Evolutionary conservation across 495 filamentous ascomycete genomes (phyloP).

Genomic region (Chaetomium cochliodes): DNA sequence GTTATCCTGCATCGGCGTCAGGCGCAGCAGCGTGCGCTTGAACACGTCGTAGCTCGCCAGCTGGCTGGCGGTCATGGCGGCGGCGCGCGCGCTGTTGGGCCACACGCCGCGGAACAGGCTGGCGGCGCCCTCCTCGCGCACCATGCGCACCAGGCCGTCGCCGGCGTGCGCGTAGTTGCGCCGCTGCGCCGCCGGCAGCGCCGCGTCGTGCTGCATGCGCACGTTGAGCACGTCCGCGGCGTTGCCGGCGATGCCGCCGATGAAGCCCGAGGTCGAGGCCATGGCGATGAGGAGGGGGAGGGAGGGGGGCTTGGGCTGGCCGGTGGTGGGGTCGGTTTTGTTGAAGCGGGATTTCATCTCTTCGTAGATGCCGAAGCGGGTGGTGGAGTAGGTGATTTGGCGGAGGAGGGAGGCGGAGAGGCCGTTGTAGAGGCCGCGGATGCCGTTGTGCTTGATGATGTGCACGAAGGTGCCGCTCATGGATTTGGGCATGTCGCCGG

Average conservation of each 20-base stretch:
- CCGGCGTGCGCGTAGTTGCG: conserved; percentile 88
- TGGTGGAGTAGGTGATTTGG: conserved; percentile 88
- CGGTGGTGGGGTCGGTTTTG: conserved; percentile 6
- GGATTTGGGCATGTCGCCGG: conserved; percentile 60
- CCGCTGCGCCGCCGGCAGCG: conserved; percentile 68
- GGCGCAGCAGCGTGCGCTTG: conserved; percentile 70
- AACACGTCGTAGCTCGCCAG: conserved; percentile 89
- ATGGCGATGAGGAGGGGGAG: conserved; percentile 74
- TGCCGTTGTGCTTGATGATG: conserved; percentile 61
- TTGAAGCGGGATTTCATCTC: conserved; percentile 68
- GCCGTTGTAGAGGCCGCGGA: conserved; percentile 78
- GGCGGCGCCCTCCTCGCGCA: conserved; percentile 67
- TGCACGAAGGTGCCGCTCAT: conserved; percentile 82
- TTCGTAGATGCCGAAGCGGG: conserved; percentile 92
- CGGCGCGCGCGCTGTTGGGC: conserved; percentile 85
- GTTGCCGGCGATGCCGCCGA: conserved; percentile 89
- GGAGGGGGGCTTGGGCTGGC: conserved; percentile 55
- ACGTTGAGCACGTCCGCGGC: conserved; percentile 96
- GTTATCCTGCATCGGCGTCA: conserved; percentile 70
- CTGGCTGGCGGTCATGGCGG: conserved; percentile 91
- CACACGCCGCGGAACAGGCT: conserved; percentile 84
- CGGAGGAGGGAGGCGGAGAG: conserved; percentile 89
- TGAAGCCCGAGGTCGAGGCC: conserved; percentile 76
- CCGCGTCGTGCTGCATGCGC: conserved; percentile 94
- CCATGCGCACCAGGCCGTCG: conserved; percentile 83